phyloP scores from a whole-genome alignment of 257 asterid genomes.

The Eustoma russellianum region DNA sequence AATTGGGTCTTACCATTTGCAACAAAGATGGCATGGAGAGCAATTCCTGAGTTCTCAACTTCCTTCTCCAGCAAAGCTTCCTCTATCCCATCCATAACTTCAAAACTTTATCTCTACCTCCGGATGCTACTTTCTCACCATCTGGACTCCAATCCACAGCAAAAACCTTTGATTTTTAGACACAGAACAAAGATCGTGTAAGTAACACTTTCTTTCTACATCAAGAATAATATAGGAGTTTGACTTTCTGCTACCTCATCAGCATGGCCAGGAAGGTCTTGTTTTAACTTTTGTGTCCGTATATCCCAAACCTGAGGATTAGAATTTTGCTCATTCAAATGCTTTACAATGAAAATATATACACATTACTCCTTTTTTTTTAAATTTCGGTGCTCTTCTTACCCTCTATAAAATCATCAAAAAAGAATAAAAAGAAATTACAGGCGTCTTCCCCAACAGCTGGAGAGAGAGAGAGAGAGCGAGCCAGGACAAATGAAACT shows the following conservation, averaged over 20 bases:
- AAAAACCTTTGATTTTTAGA: slow-evolving; percentile 43
- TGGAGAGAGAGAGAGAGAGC: background rate
- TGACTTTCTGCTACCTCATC: slow-evolving; percentile 49
- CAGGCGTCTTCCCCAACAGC: no score
- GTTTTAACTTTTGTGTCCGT: slow-evolving; percentile 76
- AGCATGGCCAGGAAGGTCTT: slow-evolving; percentile 97
- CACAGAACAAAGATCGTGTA: background rate
- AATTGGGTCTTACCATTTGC: no score
- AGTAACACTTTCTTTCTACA: background rate
- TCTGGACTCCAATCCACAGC: slow-evolving; percentile 99
- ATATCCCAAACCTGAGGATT: slow-evolving; percentile 78
- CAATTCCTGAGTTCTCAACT: no score
- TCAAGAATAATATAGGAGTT: background rate
- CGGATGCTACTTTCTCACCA: slow-evolving; percentile 98
- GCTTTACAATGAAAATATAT: background rate
- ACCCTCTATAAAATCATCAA: background rate
- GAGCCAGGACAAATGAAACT: background rate
- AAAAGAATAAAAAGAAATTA: background rate
- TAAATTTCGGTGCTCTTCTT: background rate
- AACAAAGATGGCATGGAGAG: no score
- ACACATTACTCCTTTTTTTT: background rate
- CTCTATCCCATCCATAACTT: slow-evolving; percentile 92
- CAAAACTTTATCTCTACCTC: slow-evolving; percentile 80
- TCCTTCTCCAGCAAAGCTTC: background rate
- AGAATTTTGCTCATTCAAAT: slow-evolving; percentile 1